Base-by-base conservation (phyloP, 2,329 filamentous ascomycete genomes). In the Ilyonectria mors-panacis region DNA sequence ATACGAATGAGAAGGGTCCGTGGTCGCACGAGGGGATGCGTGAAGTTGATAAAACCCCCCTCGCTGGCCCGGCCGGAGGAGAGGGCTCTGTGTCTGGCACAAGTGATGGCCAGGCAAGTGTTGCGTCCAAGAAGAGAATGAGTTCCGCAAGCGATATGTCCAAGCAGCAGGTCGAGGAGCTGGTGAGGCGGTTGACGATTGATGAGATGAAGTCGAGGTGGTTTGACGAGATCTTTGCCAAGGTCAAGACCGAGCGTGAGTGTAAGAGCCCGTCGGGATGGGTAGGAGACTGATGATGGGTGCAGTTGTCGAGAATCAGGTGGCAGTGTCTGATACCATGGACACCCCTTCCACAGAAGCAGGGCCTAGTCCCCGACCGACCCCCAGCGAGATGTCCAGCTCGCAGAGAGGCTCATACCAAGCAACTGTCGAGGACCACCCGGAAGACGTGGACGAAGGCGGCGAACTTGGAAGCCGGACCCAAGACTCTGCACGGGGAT, bases 161-260 rank as follows among this genome's bases (percentile, higher is more conserved):
- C 1, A 76, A 76, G 61, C 65, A 76, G 50, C 65, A 75, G 17
- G 67, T 76, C 37, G 74, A 76, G 23, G 73, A 71, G 28, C 21
- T 76, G 57, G 68, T 76, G 12, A 63, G 58, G 13, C 69, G 68
- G 62, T 35, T 75, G 50, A 75, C 72, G 6, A 70, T 74, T 47
- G 75, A 73, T 48, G 75, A 76, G 68, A 70, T 76, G 70, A 76
- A 75, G 63, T 57, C 65, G 4, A 69, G 63, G 54, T 73, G 71
- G 72, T 70, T 76, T 57, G 72, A 76, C 39, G 73, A 76, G 57
- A 75, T 76, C 47, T 65, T 76, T 65, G 66, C 66, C 44, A 76
- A 76, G 42, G 68, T 76, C 62, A 76, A 74, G 64, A 72, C 75
- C 45, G 75, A 76, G 54, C 70, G 75, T 76, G 30, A 66, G 74